Percentiles rank a stretch among this genome's conserved stretches.
phyloP scores from a whole-genome alignment of 2,329 filamentous ascomycete species.

The Volutella citrinella region DNA sequence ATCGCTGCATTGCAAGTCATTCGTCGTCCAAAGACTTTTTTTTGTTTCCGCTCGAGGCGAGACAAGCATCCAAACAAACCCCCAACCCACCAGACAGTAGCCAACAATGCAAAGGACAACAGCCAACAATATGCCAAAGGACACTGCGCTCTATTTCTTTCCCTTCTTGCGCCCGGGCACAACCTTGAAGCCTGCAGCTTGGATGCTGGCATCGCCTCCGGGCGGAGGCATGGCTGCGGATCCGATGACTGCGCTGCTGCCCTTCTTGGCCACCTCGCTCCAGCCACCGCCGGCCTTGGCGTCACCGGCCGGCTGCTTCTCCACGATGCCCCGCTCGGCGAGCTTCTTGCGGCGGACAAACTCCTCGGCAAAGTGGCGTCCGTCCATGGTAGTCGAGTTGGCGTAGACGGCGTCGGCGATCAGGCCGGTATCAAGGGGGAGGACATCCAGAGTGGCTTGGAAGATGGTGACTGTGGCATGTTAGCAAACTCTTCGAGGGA shows the following conservation, averaged over 20 bases:
- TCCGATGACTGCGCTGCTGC: slow-evolving; percentile 40
- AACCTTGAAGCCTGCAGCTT: slow-evolving; percentile 74
- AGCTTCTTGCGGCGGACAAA: slow-evolving; percentile 91
- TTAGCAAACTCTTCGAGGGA: slow-evolving; percentile 28
- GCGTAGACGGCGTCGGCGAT: slow-evolving; percentile 90
- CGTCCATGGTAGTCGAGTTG: slow-evolving; percentile 85
- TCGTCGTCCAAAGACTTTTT: too few species aligned
- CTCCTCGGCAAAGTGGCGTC: slow-evolving; percentile 89
- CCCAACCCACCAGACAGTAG: too few species aligned
- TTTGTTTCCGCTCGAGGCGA: too few species aligned
- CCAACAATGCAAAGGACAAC: too few species aligned
- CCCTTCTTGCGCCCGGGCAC: slow-evolving; percentile 92
- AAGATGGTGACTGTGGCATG: slow-evolving; percentile 68
- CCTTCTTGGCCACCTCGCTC: slow-evolving; percentile 98
- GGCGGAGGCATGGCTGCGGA: slow-evolving; percentile 26
- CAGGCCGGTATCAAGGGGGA: slow-evolving; percentile 74
- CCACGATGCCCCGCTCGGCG: slow-evolving; percentile 86
- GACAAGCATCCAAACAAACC: too few species aligned
- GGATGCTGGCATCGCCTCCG: slow-evolving; percentile 43
- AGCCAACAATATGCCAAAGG: slow-evolving; percentile 12
- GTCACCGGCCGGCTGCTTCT: slow-evolving; percentile 63
- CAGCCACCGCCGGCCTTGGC: slow-evolving; percentile 62
- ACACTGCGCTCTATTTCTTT: slow-evolving; percentile 54
- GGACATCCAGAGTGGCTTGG: slow-evolving; percentile 68
- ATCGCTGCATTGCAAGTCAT: too few species aligned